A percentile compares a stretch with the other conserved stretches of the same genome.
These are phyloP conservation scores for Nothopassalora personata DNA, from an alignment of 2,329 filamentous ascomycete species.

Conservation along the genomic window DNA sequence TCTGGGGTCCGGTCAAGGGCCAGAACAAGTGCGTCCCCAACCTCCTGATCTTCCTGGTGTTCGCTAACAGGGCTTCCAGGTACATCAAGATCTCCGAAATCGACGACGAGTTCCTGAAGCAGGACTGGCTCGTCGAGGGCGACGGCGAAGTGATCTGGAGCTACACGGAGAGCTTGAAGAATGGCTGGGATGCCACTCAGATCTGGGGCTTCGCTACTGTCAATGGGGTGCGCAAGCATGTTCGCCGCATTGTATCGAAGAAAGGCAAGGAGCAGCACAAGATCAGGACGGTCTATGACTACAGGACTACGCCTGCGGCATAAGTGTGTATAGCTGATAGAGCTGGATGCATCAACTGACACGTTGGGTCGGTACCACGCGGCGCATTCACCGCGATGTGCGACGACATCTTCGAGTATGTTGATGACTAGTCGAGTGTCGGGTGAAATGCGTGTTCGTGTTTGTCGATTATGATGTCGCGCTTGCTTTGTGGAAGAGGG, in stretches of 20 bases:
- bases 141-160: slow-evolving; percentile 43
- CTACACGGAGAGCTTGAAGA: slow-evolving; percentile 45
- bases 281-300: slow-evolving; percentile 43
- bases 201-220: slow-evolving; percentile 45
- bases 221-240: slow-evolving; percentile 38
- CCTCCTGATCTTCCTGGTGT: neutral
- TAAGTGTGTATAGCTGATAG: neutral
- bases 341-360: too few relatives aligned
- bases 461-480: too few relatives aligned
- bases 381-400: too few relatives aligned
- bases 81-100: slow-evolving; percentile 37
- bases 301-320: slow-evolving; percentile 5
- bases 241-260: slow-evolving; percentile 33
- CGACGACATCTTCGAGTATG: too few relatives aligned
- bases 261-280: slow-evolving; percentile 38
- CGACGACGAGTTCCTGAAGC: slow-evolving; percentile 46
- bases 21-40: slow-evolving; percentile 37
- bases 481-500: too few relatives aligned
- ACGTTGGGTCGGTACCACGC: too few relatives aligned
- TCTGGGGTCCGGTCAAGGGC: slow-evolving; percentile 69
- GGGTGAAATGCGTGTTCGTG: too few relatives aligned
- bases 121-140: slow-evolving; percentile 56
- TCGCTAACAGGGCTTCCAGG: slow-evolving; percentile 14
- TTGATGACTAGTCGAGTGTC: too few relatives aligned
- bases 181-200: slow-evolving; percentile 53